Conservation (phyloP, 345 rosid species). For the Hibiscus trionum region DNA sequence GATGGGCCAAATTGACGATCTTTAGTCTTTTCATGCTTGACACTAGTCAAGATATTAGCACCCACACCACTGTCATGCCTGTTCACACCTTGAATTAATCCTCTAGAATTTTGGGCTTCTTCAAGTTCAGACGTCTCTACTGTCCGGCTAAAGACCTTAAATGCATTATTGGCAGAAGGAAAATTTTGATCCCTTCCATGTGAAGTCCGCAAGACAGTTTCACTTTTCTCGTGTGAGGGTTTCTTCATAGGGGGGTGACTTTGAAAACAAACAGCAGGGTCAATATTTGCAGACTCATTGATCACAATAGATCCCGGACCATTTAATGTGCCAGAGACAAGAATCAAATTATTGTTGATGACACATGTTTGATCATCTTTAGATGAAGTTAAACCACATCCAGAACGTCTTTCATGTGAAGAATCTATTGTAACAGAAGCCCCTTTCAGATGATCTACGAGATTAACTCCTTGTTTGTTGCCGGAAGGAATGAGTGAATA, state of each 20-base stretch:
- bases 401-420: conserved; percentile 10
- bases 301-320: conserved; percentile 11
- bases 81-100: not conserved
- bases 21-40: conserved; percentile 12
- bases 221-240: conserved; percentile 17
- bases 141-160: conserved; percentile 15
- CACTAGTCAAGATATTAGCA: not conserved
- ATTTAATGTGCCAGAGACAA: not conserved
- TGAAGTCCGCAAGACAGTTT: conserved; percentile 15
- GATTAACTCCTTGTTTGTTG: conserved; percentile 8
- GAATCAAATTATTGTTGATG: conserved; percentile 12
- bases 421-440: conserved; percentile 3
- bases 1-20: conserved; percentile 8
- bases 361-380: conserved; percentile 5
- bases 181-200: conserved; percentile 19
- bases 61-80: conserved; percentile 6
- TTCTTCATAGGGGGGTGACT: conserved; percentile 2
- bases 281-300: conserved; percentile 15
- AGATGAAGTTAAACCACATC: conserved; percentile 12
- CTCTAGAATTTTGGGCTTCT: conserved; percentile 10
- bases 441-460: conserved; percentile 12
- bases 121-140: conserved; percentile 7
- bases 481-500: conserved; percentile 7
- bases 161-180: conserved; percentile 9
- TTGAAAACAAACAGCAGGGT: conserved; percentile 11